phyloP scores from a whole-genome alignment of 1,284 basidiomycete genomes.

The Pulchroboletus neoregius region DNA sequence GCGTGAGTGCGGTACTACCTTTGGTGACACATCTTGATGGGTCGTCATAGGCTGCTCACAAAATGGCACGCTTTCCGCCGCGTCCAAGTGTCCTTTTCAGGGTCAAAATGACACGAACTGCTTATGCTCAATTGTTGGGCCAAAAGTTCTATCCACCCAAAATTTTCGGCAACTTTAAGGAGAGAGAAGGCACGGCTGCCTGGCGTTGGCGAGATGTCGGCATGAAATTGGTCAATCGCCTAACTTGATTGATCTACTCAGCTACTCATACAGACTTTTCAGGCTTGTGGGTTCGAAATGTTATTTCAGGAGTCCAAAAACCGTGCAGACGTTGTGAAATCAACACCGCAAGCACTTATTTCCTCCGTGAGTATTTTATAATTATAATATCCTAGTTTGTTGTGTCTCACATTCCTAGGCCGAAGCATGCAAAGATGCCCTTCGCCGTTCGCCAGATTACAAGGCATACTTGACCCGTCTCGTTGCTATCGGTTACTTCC shows the following conservation, averaged over 20 bases:
- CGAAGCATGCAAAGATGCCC: conserved; percentile 59
- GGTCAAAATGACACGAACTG: conserved; percentile 79
- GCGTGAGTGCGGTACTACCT: conserved; percentile 48
- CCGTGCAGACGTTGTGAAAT: conserved; percentile 38
- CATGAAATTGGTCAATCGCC: conserved; percentile 72
- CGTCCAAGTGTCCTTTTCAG: conserved; percentile 54
- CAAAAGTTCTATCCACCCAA: conserved; percentile 93
- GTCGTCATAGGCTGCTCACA: conserved; percentile 64
- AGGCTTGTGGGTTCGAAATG: conserved; percentile 95
- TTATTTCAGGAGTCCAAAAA: conserved; percentile 79
- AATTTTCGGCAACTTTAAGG: conserved; percentile 76
- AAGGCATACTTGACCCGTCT: conserved; percentile 65
- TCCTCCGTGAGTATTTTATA: conserved; percentile 44
- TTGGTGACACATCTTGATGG: conserved; percentile 4
- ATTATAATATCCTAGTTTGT: neutral
- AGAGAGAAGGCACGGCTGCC: conserved; percentile 57
- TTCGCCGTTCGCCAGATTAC: conserved; percentile 65
- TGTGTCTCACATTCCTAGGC: conserved; percentile 36
- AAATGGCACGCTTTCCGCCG: conserved; percentile 86
- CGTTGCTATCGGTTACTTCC: conserved; percentile 67
- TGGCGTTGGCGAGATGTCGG: conserved; percentile 80
- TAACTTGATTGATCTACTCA: neutral
- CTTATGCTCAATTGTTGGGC: conserved; percentile 88
- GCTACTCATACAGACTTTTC: conserved; percentile 3
- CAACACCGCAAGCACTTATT: conserved; percentile 36